A percentile compares a stretch with the other conserved stretches of the same genome.
phyloP scores from a whole-genome alignment of 2,329 filamentous ascomycete species.

The Hypoxylon sp. region DNA sequence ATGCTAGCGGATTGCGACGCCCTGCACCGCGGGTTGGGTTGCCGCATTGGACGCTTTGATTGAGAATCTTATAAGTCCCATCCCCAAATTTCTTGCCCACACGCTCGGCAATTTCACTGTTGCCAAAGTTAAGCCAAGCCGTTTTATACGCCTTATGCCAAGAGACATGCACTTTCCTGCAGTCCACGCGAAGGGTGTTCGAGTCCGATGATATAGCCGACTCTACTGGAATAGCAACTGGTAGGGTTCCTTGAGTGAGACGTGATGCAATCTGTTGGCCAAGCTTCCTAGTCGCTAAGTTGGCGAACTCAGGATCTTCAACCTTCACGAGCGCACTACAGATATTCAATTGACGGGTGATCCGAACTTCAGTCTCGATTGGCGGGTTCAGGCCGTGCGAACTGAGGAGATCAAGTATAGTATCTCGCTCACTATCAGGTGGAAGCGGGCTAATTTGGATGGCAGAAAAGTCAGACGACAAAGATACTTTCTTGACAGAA shows the following conservation, averaged over 20 bases:
- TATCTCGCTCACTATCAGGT: conserved; percentile 25
- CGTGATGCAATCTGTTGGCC: conserved; percentile 3
- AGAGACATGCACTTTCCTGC: conserved; percentile 56
- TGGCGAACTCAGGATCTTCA: conserved; percentile 51
- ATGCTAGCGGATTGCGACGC: conserved; percentile 25
- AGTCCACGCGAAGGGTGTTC: conserved; percentile 54
- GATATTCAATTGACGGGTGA: conserved; percentile 17
- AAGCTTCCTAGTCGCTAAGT: conserved; percentile 38
- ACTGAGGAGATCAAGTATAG: conserved; percentile 46
- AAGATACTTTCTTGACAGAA: conserved; percentile 48
- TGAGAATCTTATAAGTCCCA: conserved; percentile 48
- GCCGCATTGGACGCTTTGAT: conserved; percentile 35
- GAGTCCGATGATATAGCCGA: conserved; percentile 46
- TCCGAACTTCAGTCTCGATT: conserved; percentile 30
- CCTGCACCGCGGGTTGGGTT: conserved; percentile 15
- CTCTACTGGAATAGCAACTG: conserved; percentile 30
- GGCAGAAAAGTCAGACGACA: conserved; percentile 58
- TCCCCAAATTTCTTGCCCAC: conserved; percentile 44
- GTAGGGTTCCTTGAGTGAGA: not conserved
- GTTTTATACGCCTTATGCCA: conserved; percentile 55
- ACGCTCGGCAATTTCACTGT: conserved; percentile 37
- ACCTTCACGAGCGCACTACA: conserved; percentile 48
- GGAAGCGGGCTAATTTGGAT: conserved; percentile 55
- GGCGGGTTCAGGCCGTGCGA: conserved; percentile 33
- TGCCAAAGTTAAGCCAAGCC: conserved; percentile 53